Evolutionary conservation across 164 flowering plant genomes (phyloP), one percentile per base, ranked within the genome.

Genomic region (Nymphaea thermarum): DNA sequence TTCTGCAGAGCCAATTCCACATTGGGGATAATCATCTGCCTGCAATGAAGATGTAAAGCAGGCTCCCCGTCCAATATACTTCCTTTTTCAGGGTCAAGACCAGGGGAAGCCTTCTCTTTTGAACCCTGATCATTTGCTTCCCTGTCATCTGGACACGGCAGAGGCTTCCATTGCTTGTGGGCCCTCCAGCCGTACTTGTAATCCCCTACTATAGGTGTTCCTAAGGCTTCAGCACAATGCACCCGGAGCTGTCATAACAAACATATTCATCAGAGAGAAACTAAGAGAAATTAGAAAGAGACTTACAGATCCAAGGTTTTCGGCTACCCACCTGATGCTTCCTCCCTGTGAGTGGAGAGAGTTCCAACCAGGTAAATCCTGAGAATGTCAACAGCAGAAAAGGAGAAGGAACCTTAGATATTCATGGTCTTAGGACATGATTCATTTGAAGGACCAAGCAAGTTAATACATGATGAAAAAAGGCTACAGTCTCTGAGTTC

Each of bases 191-290:
- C 97, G 69, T 94, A 94, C 75, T 94, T 91, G 75, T 81, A 90
- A 74, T 91, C 99, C 77, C 99, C 99, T 65, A 94, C 93, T 60
- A 94, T 91, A 42, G 99, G 97, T 57, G 99, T 91, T 72, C 96
- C 86, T 77, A 94, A 75, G 64, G 86, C 92, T 78, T 91, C 96
- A 14, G 99, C 95, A 75, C 97, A 94, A 71, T 94, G 98, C 60
- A 94, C 95, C 2, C 96, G 98, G 36, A 91, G 93, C 99, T 94
- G 75, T 72, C 60, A 47, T 62, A 41, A 25, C 45, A 61, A 8
- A 61, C 8, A 61, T 8, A 8, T 5, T n/a, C 64, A 61, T n/a
- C 15, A 67, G 36, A 15, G 65, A 55, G 36, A 55, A 65, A 62
- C 44, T 6, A 45, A 65, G 5, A 65, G 53, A 41, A 36, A 65